Percentiles rank a stretch among this genome's conserved stretches.
Conservation (phyloP, 176 grass and related monocot genomes). For the Metroxylon sagu region DNA sequence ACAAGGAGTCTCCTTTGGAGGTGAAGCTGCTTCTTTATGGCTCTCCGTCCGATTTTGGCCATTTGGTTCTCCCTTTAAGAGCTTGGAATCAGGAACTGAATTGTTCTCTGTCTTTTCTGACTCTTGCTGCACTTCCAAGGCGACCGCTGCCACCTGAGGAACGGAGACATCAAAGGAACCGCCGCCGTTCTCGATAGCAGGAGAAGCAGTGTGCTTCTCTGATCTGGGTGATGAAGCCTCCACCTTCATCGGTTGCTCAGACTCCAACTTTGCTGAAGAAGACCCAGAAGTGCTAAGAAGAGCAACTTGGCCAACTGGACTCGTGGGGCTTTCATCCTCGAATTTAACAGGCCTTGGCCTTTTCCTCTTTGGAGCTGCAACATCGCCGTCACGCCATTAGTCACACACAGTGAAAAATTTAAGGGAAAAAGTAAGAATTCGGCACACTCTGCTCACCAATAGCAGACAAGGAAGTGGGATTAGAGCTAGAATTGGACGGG, state of each 20-base stretch:
- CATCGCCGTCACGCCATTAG: too few species aligned
- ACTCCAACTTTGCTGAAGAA: conserved; percentile 13
- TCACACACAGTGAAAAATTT: background rate
- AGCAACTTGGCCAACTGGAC: conserved; percentile 4
- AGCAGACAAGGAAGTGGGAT: conserved; percentile 33
- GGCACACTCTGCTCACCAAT: conserved; percentile 28
- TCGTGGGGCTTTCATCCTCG: conserved; percentile 35
- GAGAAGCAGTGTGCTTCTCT: conserved; percentile 37
- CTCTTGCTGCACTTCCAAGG: conserved; percentile 20
- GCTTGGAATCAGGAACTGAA: conserved; percentile 36
- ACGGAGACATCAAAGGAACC: conserved; percentile 9
- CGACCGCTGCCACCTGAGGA: background rate
- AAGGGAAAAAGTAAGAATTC: background rate
- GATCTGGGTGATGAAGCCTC: conserved; percentile 38
- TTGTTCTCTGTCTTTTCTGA: conserved; percentile 34
- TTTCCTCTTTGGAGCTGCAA: conserved; percentile 82
- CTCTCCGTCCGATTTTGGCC: conserved; percentile 37
- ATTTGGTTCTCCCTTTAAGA: conserved; percentile 25
- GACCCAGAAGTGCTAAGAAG: conserved; percentile 8
- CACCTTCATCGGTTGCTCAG: conserved; percentile 23
- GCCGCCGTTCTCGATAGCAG: conserved; percentile 28
- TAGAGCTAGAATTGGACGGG: conserved; percentile 48
- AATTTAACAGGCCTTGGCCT: conserved; percentile 70
- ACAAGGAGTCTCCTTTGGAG: conserved; percentile 34
- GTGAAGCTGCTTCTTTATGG: conserved; percentile 23